phyloP scores from a whole-genome alignment of 202 grass and related monocot genomes.

The Schoenoplectus tabernaemontani region DNA sequence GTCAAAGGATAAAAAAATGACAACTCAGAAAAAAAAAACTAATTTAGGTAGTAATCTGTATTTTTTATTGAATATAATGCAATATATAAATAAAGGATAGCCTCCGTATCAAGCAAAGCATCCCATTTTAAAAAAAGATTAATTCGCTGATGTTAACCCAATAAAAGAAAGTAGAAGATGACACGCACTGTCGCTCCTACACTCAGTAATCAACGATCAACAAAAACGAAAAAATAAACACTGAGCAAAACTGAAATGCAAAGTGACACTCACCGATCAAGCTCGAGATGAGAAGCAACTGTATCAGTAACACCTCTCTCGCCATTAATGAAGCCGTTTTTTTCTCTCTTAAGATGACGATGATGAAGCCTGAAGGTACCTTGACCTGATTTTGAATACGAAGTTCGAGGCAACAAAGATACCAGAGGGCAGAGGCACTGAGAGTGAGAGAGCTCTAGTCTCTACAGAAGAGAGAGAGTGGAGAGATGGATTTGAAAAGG shows the following conservation, averaged over 20 bases:
- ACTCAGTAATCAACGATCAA: background rate
- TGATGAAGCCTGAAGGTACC: background rate
- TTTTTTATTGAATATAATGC: background rate
- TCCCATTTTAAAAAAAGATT: constrained; percentile 27
- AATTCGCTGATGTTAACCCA: background rate
- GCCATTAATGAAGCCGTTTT: background rate
- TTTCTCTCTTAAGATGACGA: background rate
- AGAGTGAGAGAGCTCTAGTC: too few relatives aligned
- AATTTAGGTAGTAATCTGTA: background rate
- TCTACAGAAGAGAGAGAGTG: background rate
- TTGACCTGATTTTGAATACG: constrained; percentile 9
- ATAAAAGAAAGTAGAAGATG: constrained; percentile 3
- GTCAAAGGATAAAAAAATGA: background rate
- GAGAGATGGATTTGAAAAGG: constrained; percentile 36
- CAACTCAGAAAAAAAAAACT: background rate
- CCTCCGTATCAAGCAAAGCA: constrained; percentile 41
- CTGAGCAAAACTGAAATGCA: background rate
- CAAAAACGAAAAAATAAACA: background rate
- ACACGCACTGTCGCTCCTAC: background rate
- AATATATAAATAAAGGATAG: constrained; percentile 16
- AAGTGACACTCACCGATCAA: constrained; percentile 7
- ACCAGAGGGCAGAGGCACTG: background rate
- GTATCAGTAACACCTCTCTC: background rate
- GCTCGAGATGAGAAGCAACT: constrained; percentile 14
- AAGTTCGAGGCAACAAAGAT: background rate